phyloP scores from a whole-genome alignment of 1,284 basidiomycete species.

The Ceratobasidium sp. region DNA sequence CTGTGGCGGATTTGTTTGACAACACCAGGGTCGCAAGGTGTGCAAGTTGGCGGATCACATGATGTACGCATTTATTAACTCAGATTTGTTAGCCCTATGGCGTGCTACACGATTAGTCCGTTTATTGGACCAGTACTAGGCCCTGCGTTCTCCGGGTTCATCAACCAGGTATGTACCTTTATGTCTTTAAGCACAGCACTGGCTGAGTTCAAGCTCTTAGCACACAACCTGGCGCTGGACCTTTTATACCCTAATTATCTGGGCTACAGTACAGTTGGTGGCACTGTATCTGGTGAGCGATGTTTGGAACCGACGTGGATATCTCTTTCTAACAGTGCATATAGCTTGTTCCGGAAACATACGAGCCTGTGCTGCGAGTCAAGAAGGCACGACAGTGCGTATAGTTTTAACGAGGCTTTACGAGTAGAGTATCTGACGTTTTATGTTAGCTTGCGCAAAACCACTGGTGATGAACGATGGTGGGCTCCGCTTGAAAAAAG shows the following conservation, averaged over 20 bases:
- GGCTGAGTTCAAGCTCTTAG: conserved; percentile 48
- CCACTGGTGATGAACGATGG: conserved; percentile 62
- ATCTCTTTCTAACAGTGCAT: neutral
- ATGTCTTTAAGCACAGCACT: neutral
- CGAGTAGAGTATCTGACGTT: no score
- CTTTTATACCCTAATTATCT: conserved; percentile 57
- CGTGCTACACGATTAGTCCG: conserved; percentile 55
- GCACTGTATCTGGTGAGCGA: conserved; percentile 39
- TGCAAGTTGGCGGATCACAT: conserved; percentile 41
- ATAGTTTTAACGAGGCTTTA: conserved; percentile 11
- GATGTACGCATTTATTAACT: neutral
- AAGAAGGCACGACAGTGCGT: conserved; percentile 61
- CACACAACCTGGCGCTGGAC: conserved; percentile 60
- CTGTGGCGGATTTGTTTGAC: conserved; percentile 57
- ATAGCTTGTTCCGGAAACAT: conserved; percentile 78
- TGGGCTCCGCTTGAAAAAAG: conserved; percentile 66
- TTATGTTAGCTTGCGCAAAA: conserved; percentile 59
- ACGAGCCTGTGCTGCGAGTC: conserved; percentile 69
- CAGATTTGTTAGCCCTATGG: conserved; percentile 55
- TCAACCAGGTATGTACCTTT: conserved; percentile 39
- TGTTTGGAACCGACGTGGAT: conserved; percentile 9
- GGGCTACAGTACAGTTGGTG: conserved; percentile 43
- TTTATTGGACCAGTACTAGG: conserved; percentile 57
- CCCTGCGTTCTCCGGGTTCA: conserved; percentile 47
- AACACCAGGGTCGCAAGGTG: conserved; percentile 56